A percentile compares a stretch with the other conserved stretches of the same genome.
Conservation (phyloP, 257 asterid species). For the Forsythia viridissima region DNA sequence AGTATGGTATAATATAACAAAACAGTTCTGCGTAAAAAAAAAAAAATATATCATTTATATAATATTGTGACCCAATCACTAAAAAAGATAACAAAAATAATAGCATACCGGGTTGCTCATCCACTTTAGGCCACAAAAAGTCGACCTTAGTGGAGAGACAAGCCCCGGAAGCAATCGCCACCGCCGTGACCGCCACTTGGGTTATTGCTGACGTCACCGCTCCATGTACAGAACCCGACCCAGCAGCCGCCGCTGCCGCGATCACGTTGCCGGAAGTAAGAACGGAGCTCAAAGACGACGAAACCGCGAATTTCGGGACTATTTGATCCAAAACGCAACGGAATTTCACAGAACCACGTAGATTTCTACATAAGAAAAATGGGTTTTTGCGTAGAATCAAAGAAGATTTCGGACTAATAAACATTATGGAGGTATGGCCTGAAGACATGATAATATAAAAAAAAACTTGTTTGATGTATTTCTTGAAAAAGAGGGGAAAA, state of each 20-base stretch:
- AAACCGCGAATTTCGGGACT: constrained; percentile 45
- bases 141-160: constrained; percentile 97
- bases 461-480: too few species aligned
- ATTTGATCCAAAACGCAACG: constrained; percentile 45
- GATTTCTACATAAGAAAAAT: constrained; percentile 24
- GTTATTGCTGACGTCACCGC: constrained; percentile 91
- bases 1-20: too few species aligned
- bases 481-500: neutral
- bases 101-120: constrained; percentile 71
- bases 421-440: constrained; percentile 53
- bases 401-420: constrained; percentile 37
- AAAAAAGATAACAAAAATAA: neutral
- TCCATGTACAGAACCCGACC: constrained; percentile 77
- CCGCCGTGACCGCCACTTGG: constrained; percentile 90
- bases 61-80: neutral
- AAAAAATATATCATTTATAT: too few species aligned
- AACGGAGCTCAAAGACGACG: constrained; percentile 62
- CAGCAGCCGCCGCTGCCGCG: constrained; percentile 68
- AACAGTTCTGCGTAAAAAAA: too few species aligned
- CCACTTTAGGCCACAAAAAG: constrained; percentile 90
- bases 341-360: constrained; percentile 40
- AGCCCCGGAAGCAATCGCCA: constrained; percentile 97
- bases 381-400: constrained; percentile 43
- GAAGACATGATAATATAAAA: too few species aligned
- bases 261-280: constrained; percentile 72